phyloP scores from a whole-genome alignment of 2,329 filamentous ascomycete species.

The Aureobasidium sp. region DNA sequence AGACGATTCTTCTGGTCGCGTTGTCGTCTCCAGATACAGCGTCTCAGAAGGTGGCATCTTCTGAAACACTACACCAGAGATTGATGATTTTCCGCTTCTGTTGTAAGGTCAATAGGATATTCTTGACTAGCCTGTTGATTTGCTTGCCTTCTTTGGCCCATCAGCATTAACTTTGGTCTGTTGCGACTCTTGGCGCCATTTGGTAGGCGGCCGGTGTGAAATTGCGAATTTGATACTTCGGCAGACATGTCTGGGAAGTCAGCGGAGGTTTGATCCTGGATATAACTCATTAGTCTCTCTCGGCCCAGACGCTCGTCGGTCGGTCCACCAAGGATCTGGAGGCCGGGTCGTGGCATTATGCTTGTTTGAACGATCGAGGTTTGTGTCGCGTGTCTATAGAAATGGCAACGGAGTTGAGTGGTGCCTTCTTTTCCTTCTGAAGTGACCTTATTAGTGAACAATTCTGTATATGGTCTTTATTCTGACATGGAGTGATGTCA shows the following conservation, averaged over 20 bases:
- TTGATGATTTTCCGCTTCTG: conserved; percentile 96
- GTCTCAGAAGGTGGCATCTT: conserved; percentile 96
- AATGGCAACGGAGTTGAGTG: background rate
- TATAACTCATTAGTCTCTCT: conserved; percentile 17
- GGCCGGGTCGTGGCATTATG: conserved; percentile 11
- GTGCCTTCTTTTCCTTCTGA: background rate
- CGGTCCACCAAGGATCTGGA: background rate
- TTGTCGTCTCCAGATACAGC: conserved; percentile 89
- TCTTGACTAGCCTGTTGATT: conserved; percentile 14
- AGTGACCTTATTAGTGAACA: background rate
- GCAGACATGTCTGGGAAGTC: conserved; percentile 15
- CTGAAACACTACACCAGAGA: conserved; percentile 98
- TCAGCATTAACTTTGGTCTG: conserved; percentile 81
- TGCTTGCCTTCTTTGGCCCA: conserved; percentile 85
- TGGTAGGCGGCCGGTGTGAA: conserved; percentile 37
- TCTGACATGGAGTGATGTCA: background rate
- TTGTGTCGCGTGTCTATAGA: background rate
- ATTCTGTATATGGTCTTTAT: background rate
- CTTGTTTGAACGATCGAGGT: background rate
- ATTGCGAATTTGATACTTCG: conserved; percentile 9
- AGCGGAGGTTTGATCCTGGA: conserved; percentile 16
- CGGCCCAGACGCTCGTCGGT: background rate
- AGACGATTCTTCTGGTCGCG: conserved; percentile 86
- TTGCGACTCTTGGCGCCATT: conserved; percentile 49
- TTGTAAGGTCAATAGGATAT: conserved; percentile 1